Base-by-base conservation (phyloP, 2,329 filamentous ascomycete genomes). In the Paracoccidioides lutzii region DNA sequence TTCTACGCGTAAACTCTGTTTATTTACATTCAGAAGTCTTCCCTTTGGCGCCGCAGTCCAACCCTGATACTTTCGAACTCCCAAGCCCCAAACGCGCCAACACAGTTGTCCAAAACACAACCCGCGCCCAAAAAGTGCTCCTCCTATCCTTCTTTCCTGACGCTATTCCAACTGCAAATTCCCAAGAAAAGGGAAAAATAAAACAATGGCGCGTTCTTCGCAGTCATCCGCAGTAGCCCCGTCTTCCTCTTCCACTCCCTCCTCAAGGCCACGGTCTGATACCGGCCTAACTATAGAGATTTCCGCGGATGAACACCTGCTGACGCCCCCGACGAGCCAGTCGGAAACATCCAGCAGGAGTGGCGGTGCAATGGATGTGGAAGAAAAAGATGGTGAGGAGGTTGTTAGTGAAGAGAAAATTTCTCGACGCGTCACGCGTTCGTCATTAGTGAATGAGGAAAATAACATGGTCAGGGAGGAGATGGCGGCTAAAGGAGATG, bases 341-440 rank as follows among this genome's bases (percentile, higher is more conserved):
- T 74, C 71, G n/a, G 71, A 73, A 55, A 71, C 69, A 2, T 71
- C 71, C 4, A 73, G 70, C 61, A 69, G 69, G 59, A 68, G 68
- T 61, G 67, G 69, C 57, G 66, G 69, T 60, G 65, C 62, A n/a
- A 28, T 37, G 32, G 41, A 22, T 3, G 8, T 15, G 38, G 50
- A 52, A 28, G 10, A 60, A 59, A 33, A 67, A 71, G 48, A 68
- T 71, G 57, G 67, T 68, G 58, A 61, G 64, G 33, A 56, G 61
- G 10, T 12, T 41, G 42, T 30, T 6, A 32, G 43, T 30, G 38
- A 12, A 14, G 22, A 2, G 32, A 53, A 66, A 42, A 64, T 60
- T 54, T 71, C 71, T 61, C 67, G 69, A 67, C 71, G 71, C 62
- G 66, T 68, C 56, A 67, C 65, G 65, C 71, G 71, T 67, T 65